phyloP scores from a whole-genome alignment of 2,329 filamentous ascomycete species.

The Paraphaeosphaeria minitans region DNA sequence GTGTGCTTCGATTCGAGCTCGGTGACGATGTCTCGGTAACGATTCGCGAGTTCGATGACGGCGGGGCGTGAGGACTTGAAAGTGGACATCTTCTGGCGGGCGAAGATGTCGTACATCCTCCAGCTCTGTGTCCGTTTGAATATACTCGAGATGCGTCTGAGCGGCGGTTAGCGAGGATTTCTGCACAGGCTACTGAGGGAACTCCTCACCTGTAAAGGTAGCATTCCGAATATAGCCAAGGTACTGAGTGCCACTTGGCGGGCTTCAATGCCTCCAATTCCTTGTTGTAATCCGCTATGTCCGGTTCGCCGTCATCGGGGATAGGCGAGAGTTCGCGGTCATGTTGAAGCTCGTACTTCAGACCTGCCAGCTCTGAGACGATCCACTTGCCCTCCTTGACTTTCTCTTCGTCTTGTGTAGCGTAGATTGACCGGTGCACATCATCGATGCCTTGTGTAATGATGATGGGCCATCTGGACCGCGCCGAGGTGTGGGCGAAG shows the following conservation, averaged over 20 bases:
- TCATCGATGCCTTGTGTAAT: slow-evolving; percentile 93
- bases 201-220: slow-evolving; percentile 77
- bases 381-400: slow-evolving; percentile 84
- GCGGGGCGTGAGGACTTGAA: slow-evolving; percentile 91
- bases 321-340: slow-evolving; percentile 79
- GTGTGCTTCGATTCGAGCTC: slow-evolving; percentile 65
- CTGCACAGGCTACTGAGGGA: not conserved
- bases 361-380: slow-evolving; percentile 73
- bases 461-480: slow-evolving; percentile 92
- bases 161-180: slow-evolving; percentile 23
- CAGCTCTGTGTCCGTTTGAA: slow-evolving; percentile 81
- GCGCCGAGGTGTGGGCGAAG: slow-evolving; percentile 84
- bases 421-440: slow-evolving; percentile 74
- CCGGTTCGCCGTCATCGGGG: slow-evolving; percentile 74
- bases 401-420: slow-evolving; percentile 66
- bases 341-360: slow-evolving; percentile 97
- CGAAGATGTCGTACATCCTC: slow-evolving; percentile 89
- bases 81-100: slow-evolving; percentile 85
- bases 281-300: slow-evolving; percentile 82
- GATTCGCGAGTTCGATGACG: slow-evolving; percentile 78
- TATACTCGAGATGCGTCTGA: slow-evolving; percentile 76
- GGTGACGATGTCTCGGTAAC: slow-evolving; percentile 74
- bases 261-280: slow-evolving; percentile 77
- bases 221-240: slow-evolving; percentile 93
- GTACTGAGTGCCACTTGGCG: slow-evolving; percentile 79